phyloP scores from a whole-genome alignment of 352 stramenopile species.

The Pythium coloratum region DNA sequence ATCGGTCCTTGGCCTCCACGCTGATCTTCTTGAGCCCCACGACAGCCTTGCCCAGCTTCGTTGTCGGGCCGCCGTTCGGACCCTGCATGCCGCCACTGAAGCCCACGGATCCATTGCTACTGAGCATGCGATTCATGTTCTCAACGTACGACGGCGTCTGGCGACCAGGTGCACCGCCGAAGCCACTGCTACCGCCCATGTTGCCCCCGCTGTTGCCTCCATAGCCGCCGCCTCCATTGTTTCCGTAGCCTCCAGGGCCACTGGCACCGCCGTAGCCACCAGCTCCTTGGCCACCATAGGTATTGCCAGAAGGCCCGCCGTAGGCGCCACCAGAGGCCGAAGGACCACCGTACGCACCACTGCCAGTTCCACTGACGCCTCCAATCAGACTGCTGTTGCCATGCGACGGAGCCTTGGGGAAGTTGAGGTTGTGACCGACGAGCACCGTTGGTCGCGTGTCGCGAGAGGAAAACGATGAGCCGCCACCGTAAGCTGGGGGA shows the following conservation, averaged over 20 bases:
- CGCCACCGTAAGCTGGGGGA: constrained; percentile 43
- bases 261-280: constrained; percentile 16
- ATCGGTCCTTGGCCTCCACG: constrained; percentile 74
- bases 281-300: constrained; percentile 14
- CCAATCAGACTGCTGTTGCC: constrained; percentile 49
- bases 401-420: constrained; percentile 57
- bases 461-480: constrained; percentile 41
- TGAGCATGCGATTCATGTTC: constrained; percentile 64
- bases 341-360: constrained; percentile 39
- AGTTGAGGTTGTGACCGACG: constrained; percentile 76
- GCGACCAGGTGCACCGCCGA: constrained; percentile 22
- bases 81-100: constrained; percentile 19
- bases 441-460: constrained; percentile 86
- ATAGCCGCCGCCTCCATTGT: constrained; percentile 18
- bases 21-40: constrained; percentile 85
- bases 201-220: constrained; percentile 21
- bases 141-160: constrained; percentile 45
- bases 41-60: constrained; percentile 71
- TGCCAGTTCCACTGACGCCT: constrained; percentile 31
- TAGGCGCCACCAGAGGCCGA: constrained; percentile 20
- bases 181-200: constrained; percentile 8
- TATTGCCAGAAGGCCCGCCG: constrained; percentile 32
- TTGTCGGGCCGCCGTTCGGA: constrained; percentile 38
- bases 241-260: constrained; percentile 19
- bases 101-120: constrained; percentile 10